Base-by-base conservation (phyloP, 495 filamentous ascomycete species). In the Annulohypoxylon nitens region DNA sequence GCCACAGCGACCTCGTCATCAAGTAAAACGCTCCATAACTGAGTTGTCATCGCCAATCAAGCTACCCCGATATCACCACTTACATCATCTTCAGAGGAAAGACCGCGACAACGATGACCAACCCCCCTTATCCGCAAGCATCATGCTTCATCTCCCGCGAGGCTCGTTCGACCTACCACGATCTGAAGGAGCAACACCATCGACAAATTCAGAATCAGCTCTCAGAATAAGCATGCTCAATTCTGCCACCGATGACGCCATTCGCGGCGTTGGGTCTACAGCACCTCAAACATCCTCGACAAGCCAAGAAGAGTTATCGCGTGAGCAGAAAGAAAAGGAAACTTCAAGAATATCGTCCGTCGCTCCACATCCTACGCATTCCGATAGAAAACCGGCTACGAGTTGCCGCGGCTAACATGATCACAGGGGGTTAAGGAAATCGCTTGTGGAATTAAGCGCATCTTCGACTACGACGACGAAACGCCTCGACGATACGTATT, bases 401-500 rank as follows among this genome's bases (percentile, higher is more conserved):
- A 23, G 39, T 16, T 39, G 34, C 20, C 48, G 26, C 65, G 34
- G 43, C 75, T 78, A 65, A 78, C 61, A 23, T 54, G n/a, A 9
- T 39, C 71, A 69, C 54, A 86, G 85, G 64, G 81, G 78, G 39
- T 65, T 87, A 10, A 79, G 77, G 64, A 80, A 80, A 61, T 81
- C 84, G 0, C 73, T 88, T 16, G 50, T 75, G 50, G 78, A 83
- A 26, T 77, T 89, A 14, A 81, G 81, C 25, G 75, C 73, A 10
- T 83, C 84, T 65, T 84, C 85, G 8, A 83, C 79, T 47, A 86
- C 86, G 39, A 89, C 89, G 3, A 96, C 90, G 18, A 87, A 88
- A 69, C 88, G 88, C 50, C 86, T 98, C n/a, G 93, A 97, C 76
- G 91, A 92, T 73, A 94, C 91, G 0, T 97, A 97, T 82, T 94